Evolutionary conservation across 176 grass and related monocot species (phyloP), one percentile per base, ranked within the genome.

Genomic region (Aechmea fasciata): DNA sequence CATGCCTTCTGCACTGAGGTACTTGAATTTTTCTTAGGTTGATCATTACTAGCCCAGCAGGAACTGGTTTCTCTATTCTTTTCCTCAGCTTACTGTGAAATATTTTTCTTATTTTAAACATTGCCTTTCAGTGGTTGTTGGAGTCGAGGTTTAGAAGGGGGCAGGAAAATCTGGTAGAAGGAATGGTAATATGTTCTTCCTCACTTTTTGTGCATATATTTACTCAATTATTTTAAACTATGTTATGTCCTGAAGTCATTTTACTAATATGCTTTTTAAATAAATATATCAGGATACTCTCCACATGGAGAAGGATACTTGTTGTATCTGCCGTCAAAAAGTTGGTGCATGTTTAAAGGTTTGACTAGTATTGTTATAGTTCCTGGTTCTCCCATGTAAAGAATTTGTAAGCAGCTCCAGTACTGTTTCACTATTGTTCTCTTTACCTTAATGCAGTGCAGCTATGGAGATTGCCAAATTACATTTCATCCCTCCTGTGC

Each of bases 1-100:
- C 95, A 99, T 86, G 87, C 95, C 49, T 99, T 99, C 55, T 99
- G 95, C 88, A 87, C 95, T 13, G 95, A 99, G 92, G 92, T 96
- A 91, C 49, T 83, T 84, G 57, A 52, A 69, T 74, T 17, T 47
- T 62, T 67, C 28, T 77, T 51, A 64, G 11, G 18, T 69, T 41
- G 33, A 41, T 41, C 33, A 41, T 41, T 41, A 63, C 50, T 59
- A 11, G 77, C 77, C 71, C 20, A 69, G 29, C 52, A 13, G 14
- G 3, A 63, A 20, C 50, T 68, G 4, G 41, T 2, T 69, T 53
- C 13, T 57, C 48, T 33, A 10, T 47, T 64, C 11, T 9, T 23
- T 23, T 73, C 48, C 68, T 48, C 70, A 72, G 22, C 49, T 47
- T 80, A 9, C 11, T 11, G 9, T 17, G 25, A 26, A 26, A 26